Evolutionary conservation across 2,329 filamentous ascomycete species (phyloP).

Genomic region (Trichothecium sympodiale): DNA sequence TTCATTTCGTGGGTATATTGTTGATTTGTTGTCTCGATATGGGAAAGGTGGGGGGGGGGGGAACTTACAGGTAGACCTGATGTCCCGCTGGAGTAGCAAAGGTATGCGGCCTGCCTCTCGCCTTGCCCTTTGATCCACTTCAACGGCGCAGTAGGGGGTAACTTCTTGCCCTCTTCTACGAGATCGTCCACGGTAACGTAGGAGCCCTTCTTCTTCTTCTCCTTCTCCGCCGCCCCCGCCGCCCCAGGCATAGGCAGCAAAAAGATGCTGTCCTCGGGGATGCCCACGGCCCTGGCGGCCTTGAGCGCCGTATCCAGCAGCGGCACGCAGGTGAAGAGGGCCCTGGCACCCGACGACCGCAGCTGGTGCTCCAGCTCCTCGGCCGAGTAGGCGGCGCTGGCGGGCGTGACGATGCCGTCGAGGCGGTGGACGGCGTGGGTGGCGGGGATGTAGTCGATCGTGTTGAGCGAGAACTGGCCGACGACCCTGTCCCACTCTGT

Average conservation of each 20-base stretch:
- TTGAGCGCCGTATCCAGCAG: conserved; percentile 53
- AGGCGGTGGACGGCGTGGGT: conserved; percentile 65
- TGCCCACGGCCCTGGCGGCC: conserved; percentile 51
- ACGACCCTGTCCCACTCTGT: conserved; percentile 76
- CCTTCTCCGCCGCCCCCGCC: conserved; percentile 6
- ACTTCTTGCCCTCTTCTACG: conserved; percentile 44
- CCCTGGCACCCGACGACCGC: conserved; percentile 55
- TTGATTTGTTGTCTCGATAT: no score
- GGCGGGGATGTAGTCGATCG: conserved; percentile 64
- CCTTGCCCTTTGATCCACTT: conserved; percentile 55
- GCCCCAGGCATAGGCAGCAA: conserved; percentile 56
- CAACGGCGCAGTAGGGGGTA: conserved; percentile 42
- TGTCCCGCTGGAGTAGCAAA: conserved; percentile 74
- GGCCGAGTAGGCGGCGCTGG: conserved; percentile 60
- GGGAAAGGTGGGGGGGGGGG: not conserved
- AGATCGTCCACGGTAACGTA: conserved; percentile 59
- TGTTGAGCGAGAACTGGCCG: conserved; percentile 69
- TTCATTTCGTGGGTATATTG: no score
- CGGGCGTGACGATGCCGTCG: conserved; percentile 59
- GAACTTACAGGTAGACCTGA: conserved; percentile 59
- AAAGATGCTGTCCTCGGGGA: conserved; percentile 55
- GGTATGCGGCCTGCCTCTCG: conserved; percentile 57
- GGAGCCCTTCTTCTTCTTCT: conserved; percentile 32
- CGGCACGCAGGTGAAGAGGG: conserved; percentile 60
- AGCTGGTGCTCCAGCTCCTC: conserved; percentile 63